Conservation (phyloP, 805 yeast genomes). For the Hanseniaspora thailandica region DNA sequence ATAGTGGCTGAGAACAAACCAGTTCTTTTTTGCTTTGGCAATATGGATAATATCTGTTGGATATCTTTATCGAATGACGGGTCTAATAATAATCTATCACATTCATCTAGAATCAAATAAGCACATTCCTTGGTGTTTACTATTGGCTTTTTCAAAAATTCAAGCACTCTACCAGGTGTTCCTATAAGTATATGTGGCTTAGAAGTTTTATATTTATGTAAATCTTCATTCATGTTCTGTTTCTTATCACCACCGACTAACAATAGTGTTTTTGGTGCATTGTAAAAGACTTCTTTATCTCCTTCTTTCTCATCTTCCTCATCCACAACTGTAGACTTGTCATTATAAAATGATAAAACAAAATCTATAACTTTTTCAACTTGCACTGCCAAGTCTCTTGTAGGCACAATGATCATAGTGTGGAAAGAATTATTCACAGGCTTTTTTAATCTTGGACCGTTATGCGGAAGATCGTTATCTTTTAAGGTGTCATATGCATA, state of each 20-base stretch:
- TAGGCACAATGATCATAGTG: constrained; percentile 58
- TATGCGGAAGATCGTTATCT: constrained; percentile 23
- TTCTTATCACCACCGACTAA: constrained; percentile 50
- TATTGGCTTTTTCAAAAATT: constrained; percentile 47
- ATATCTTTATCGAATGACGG: constrained; percentile 61
- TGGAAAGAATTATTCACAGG: constrained; percentile 54
- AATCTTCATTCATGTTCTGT: constrained; percentile 56
- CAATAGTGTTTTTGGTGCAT: constrained; percentile 36
- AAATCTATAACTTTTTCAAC: constrained; percentile 54
- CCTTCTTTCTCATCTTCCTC: neutral
- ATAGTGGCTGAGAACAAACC: constrained; percentile 93
- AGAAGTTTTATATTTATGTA: constrained; percentile 40
- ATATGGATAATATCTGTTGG: constrained; percentile 47
- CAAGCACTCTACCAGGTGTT: constrained; percentile 82
- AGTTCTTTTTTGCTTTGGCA: constrained; percentile 87
- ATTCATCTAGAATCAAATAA: constrained; percentile 77
- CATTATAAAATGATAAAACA: constrained; percentile 47
- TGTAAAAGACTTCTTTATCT: neutral
- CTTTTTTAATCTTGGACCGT: constrained; percentile 23
- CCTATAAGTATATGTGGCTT: constrained; percentile 73
- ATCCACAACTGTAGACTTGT: neutral
- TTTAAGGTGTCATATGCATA: neutral
- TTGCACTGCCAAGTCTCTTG: constrained; percentile 59
- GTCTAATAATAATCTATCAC: constrained; percentile 69
- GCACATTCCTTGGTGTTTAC: constrained; percentile 58